A percentile compares a stretch with the other conserved stretches of the same genome.
Evolutionary conservation across 306 rosid species (phyloP).

Genomic region (Corylus americana): DNA sequence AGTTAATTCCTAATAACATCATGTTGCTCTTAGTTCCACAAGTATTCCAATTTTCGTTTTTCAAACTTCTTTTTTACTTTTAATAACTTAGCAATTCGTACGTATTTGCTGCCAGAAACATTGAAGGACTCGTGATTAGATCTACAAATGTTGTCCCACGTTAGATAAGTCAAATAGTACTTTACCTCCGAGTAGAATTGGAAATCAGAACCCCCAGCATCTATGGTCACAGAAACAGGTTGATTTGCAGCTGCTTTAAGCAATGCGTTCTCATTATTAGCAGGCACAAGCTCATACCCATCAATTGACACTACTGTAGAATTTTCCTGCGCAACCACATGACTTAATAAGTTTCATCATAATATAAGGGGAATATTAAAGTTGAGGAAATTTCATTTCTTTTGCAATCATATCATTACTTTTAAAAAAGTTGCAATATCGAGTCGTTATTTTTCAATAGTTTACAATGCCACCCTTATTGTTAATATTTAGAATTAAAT

Average conservation of each 20-base stretch:
- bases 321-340: constrained; percentile 28
- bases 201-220: constrained; percentile 42
- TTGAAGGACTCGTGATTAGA: no score
- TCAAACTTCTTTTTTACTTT: no score
- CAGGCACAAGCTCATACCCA: constrained; percentile 44
- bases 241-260: constrained; percentile 50
- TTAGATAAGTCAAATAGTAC: no score
- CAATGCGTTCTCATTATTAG: constrained; percentile 38
- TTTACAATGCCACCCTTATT: no score
- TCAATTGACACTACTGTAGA: constrained; percentile 44
- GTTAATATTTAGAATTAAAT: no score
- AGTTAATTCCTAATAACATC: not conserved
- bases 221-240: constrained; percentile 54
- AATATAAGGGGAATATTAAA: not conserved
- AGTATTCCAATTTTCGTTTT: no score
- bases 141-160: no score
- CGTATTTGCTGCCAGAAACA: no score
- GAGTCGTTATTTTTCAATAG: no score
- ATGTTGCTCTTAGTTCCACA: not conserved
- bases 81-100: no score
- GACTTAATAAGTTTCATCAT: not conserved
- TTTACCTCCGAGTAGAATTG: constrained; percentile 55
- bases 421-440: no score
- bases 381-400: not conserved
- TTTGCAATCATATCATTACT: no score